Evolutionary conservation across 805 yeast species (phyloP).

Genomic region (Groenewaldozyma tartarivorans): DNA sequence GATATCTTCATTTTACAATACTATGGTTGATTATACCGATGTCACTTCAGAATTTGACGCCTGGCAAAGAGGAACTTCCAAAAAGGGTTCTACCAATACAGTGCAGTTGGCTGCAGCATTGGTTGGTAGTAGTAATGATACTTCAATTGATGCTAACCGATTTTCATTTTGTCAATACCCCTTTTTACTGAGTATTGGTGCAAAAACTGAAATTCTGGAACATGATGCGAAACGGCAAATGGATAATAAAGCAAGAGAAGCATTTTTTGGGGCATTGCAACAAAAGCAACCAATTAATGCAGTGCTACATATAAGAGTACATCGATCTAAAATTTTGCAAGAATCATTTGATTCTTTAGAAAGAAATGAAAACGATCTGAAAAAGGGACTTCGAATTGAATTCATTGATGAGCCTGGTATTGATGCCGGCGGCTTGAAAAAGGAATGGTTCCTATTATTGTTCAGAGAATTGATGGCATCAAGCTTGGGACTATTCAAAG

Average conservation of each 20-base stretch:
- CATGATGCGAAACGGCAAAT: conserved; percentile 72
- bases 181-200: conserved; percentile 68
- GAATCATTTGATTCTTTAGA: conserved; percentile 58
- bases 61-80: conserved; percentile 46
- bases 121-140: neutral
- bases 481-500: conserved; percentile 53
- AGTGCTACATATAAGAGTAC: conserved; percentile 55
- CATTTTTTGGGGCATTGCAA: conserved; percentile 67
- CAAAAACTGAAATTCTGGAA: conserved; percentile 71
- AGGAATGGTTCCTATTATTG: conserved; percentile 84
- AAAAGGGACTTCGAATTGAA: conserved; percentile 68
- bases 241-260: conserved; percentile 85
- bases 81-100: conserved; percentile 20
- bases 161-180: conserved; percentile 77
- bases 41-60: conserved; percentile 70
- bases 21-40: conserved; percentile 71
- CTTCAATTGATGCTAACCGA: conserved; percentile 11
- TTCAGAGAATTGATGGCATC: conserved; percentile 64
- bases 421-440: conserved; percentile 90
- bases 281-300: conserved; percentile 54
- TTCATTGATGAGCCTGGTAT: conserved; percentile 86
- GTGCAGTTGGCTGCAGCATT: neutral
- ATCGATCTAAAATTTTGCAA: conserved; percentile 55
- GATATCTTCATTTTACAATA: conserved; percentile 56
- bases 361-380: conserved; percentile 49